Evolutionary conservation across 352 stramenopile species (phyloP).

Genomic region (Globisporangium megalacanthum): DNA sequence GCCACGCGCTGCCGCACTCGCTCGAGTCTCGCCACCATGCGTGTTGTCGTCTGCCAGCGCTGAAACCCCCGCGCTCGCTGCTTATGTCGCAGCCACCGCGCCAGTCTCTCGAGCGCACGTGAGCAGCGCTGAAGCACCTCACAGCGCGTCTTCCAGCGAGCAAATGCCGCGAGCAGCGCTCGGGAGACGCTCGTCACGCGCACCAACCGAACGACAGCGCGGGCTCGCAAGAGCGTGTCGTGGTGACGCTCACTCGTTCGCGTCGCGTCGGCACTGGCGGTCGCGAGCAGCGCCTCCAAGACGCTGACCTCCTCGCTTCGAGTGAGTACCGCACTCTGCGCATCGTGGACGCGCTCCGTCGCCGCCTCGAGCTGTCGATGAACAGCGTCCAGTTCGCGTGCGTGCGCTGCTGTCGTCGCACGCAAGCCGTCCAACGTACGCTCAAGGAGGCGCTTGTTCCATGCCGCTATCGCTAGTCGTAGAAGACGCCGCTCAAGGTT

Average conservation of each 20-base stretch:
- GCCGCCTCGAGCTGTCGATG: neutral
- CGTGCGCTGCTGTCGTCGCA: neutral
- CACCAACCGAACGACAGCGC: neutral
- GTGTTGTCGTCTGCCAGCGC: constrained; percentile 21
- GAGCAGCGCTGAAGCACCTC: constrained; percentile 2
- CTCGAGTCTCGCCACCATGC: neutral
- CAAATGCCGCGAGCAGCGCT: constrained; percentile 12
- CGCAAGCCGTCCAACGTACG: neutral
- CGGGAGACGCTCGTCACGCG: neutral
- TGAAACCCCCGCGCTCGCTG: constrained; percentile 16
- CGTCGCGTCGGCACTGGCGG: neutral
- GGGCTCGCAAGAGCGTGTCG: neutral
- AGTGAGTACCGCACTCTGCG: constrained; percentile 1
- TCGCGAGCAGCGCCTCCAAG: constrained; percentile 1
- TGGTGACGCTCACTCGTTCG: neutral
- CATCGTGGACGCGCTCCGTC: constrained; percentile 1
- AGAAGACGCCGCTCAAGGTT: constrained; percentile 9
- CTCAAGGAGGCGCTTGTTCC: constrained; percentile 4
- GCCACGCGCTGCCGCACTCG: constrained; percentile 4
- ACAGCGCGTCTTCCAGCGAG: constrained; percentile 18
- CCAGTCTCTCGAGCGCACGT: constrained; percentile 10
- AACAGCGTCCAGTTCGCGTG: neutral
- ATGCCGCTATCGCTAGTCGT: constrained; percentile 20
- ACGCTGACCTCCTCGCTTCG: neutral
- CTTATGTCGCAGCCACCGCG: constrained; percentile 15